A percentile compares a stretch with the other conserved stretches of the same genome.
These are phyloP conservation scores for Sordaria brevicollis DNA, from an alignment of 495 filamentous ascomycete species.

Conservation along the genomic window DNA sequence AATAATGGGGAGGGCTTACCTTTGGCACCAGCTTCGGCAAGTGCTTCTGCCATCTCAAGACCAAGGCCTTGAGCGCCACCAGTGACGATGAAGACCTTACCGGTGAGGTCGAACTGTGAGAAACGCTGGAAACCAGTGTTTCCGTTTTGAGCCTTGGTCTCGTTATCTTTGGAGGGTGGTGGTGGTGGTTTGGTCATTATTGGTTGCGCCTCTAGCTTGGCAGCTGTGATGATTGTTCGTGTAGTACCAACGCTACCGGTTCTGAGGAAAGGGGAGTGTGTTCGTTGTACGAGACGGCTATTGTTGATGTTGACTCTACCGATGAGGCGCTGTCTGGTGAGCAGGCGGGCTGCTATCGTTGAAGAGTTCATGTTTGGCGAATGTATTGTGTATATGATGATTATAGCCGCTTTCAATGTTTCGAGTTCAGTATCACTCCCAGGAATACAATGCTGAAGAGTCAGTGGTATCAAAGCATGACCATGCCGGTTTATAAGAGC, in stretches of 20 bases:
- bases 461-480: too few relatives aligned
- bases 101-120: conserved; percentile 42
- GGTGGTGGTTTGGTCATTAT: background rate
- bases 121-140: conserved; percentile 18
- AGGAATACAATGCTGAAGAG: background rate
- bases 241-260: background rate
- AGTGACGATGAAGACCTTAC: conserved; percentile 50
- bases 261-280: background rate
- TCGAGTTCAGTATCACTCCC: background rate
- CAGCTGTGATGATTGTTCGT: background rate
- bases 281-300: background rate
- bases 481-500: background rate
- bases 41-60: conserved; percentile 54
- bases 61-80: conserved; percentile 55
- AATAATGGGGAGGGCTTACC: conserved; percentile 28
- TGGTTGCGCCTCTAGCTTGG: background rate
- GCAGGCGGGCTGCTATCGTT: background rate
- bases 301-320: background rate
- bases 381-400: background rate
- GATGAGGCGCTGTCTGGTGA: background rate
- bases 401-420: background rate
- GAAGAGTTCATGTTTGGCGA: background rate
- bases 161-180: background rate
- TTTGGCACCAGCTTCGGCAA: conserved; percentile 59
- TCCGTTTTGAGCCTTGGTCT: background rate